Percentiles rank a stretch among this genome's conserved stretches.
These are phyloP conservation scores for Mycena epipterygia DNA, from an alignment of 768 basidiomycete genomes.

Conservation along the genomic window DNA sequence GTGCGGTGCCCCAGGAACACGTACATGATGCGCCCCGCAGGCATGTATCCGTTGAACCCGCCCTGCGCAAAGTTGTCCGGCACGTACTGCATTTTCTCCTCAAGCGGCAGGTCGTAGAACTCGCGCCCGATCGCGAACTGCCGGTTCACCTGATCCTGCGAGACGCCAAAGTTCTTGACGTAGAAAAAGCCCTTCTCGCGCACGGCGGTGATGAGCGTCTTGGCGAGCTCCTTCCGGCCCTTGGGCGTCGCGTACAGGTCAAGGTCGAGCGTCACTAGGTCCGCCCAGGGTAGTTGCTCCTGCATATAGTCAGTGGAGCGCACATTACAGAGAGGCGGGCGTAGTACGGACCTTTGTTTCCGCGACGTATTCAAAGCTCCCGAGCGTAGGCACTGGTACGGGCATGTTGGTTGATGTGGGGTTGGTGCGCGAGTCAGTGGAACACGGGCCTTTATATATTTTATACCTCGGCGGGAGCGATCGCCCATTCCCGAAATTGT, in stretches of 20 bases:
- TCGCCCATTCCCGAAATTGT: constrained; percentile 13
- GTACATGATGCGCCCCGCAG: constrained; percentile 57
- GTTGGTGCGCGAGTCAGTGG: constrained; percentile 2
- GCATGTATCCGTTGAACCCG: constrained; percentile 63
- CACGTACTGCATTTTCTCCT: constrained; percentile 62
- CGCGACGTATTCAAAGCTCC: constrained; percentile 50
- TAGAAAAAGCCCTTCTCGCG: constrained; percentile 66
- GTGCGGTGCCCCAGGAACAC: not conserved
- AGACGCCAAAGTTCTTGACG: constrained; percentile 64
- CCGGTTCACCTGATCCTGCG: constrained; percentile 61
- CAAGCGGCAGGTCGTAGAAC: constrained; percentile 64
- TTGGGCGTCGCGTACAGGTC: constrained; percentile 54
- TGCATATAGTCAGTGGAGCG: constrained; percentile 36
- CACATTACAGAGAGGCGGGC: not conserved
- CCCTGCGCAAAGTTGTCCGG: constrained; percentile 54
- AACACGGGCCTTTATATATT: constrained; percentile 3
- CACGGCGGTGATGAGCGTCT: constrained; percentile 58
- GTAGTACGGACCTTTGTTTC: constrained; percentile 48
- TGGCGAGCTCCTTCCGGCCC: constrained; percentile 56
- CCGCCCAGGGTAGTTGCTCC: constrained; percentile 66
- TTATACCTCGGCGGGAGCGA: not conserved
- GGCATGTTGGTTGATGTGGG: constrained; percentile 46
- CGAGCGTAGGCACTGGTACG: constrained; percentile 50
- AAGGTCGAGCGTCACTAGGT: constrained; percentile 62
- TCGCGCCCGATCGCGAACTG: constrained; percentile 62